A percentile compares a stretch with the other conserved stretches of the same genome.
Evolutionary conservation across 768 basidiomycete genomes (phyloP).

Genomic region (Leccinum incarnatum): DNA sequence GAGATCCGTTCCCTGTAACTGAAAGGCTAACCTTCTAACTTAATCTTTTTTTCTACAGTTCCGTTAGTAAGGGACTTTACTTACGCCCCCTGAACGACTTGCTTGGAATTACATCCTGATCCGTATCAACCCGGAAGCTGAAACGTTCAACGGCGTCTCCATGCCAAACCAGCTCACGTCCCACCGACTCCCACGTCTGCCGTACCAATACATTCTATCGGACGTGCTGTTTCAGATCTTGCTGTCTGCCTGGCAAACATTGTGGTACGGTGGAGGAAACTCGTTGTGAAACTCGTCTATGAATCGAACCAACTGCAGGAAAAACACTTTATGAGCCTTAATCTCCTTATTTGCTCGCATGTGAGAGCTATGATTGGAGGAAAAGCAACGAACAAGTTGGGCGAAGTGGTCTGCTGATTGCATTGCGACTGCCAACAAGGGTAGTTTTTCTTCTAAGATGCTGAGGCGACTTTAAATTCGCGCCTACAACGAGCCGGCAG

Average conservation of each 20-base stretch:
- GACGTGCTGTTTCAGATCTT: not conserved
- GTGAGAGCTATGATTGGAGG: too few species aligned
- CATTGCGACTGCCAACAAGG: too few species aligned
- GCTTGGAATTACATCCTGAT: not conserved
- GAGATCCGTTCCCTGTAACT: slow-evolving; percentile 13
- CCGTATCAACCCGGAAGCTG: not conserved
- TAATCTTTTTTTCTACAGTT: not conserved
- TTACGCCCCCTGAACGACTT: not conserved
- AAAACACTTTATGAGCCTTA: too few species aligned
- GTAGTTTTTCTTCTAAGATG: too few species aligned
- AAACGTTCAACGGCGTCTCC: not conserved
- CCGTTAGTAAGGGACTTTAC: not conserved
- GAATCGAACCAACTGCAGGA: not conserved
- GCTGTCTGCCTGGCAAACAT: not conserved
- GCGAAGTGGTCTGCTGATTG: too few species aligned
- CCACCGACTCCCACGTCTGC: not conserved
- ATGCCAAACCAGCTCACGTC: not conserved
- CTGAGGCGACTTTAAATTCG: too few species aligned
- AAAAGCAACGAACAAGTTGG: too few species aligned
- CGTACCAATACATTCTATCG: not conserved
- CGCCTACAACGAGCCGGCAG: too few species aligned
- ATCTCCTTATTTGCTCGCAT: too few species aligned
- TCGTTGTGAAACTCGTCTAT: not conserved
- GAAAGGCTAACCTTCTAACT: slow-evolving; percentile 23
- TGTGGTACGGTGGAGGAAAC: not conserved